These are phyloP conservation scores for Berberis thunbergii DNA, from an alignment of 164 flowering plant genomes.

Conservation along the genomic window DNA sequence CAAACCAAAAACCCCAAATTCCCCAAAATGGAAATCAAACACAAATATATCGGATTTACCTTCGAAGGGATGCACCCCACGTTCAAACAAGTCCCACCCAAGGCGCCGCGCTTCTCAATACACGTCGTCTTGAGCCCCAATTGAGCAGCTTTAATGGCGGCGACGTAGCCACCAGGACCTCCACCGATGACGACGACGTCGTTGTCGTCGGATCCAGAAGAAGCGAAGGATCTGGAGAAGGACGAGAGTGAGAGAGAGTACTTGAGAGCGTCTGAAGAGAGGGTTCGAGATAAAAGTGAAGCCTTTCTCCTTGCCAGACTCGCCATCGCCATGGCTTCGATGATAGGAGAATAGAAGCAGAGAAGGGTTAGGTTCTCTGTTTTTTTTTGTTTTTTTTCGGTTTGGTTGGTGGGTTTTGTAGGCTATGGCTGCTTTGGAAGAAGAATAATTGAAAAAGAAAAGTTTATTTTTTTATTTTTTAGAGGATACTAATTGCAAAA, in stretches of 20 bases:
- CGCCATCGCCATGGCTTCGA: conserved; percentile 59
- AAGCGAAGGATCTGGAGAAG: conserved; percentile 39
- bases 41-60: conserved; percentile 27
- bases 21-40: background rate
- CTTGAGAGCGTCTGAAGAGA: conserved; percentile 19
- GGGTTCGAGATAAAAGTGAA: conserved; percentile 19
- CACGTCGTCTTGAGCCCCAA: conserved; percentile 89
- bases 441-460: too few relatives aligned
- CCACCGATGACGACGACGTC: conserved; percentile 91
- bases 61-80: conserved; percentile 97
- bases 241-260: conserved; percentile 26
- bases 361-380: background rate
- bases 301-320: conserved; percentile 50
- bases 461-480: too few relatives aligned
- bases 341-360: too few relatives aligned
- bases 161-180: conserved; percentile 98
- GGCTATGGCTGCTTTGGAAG: too few relatives aligned
- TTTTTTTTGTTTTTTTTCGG: too few relatives aligned
- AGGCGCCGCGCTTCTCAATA: conserved; percentile 85
- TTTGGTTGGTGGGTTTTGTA: background rate
- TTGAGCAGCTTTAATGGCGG: conserved; percentile 96
- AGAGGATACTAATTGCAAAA: too few relatives aligned
- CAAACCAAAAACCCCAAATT: background rate
- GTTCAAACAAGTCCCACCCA: conserved; percentile 94
- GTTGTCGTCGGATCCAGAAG: conserved; percentile 75